Evolutionary conservation across 169 alveolate species (phyloP).

Genomic region (Cryptosporidium canis): DNA sequence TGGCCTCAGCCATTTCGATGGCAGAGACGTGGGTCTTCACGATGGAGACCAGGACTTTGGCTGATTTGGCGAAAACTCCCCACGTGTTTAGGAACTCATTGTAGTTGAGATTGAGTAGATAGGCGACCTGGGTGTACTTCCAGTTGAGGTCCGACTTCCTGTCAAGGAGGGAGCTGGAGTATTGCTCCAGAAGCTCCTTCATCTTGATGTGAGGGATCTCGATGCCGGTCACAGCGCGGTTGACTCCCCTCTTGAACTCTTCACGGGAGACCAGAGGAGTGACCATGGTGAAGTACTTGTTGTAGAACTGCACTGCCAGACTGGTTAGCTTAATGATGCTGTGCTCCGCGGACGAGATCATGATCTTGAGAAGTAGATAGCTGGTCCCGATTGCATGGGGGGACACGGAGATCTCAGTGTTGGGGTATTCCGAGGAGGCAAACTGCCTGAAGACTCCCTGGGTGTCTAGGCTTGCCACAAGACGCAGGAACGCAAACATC

Average conservation of each 20-base stretch:
- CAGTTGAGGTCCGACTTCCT: constrained; percentile 22
- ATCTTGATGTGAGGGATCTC: constrained; percentile 15
- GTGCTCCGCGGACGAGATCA: constrained; percentile 7
- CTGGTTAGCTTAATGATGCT: constrained; percentile 8
- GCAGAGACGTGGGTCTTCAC: constrained; percentile 1
- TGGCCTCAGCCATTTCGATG: constrained; percentile 6
- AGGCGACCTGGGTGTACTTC: constrained; percentile 28
- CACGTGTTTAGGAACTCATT: constrained; percentile 30
- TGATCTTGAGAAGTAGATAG: neutral
- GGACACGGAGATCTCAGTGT: neutral
- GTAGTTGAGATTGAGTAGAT: constrained; percentile 11
- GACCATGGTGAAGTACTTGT: constrained; percentile 21
- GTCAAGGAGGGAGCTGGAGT: constrained; percentile 19
- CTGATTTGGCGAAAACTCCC: constrained; percentile 27
- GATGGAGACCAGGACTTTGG: constrained; percentile 10
- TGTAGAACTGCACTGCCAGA: constrained; percentile 20
- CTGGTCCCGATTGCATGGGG: constrained; percentile 9
- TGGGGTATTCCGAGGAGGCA: constrained; percentile 17
- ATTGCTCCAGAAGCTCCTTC: constrained; percentile 1
- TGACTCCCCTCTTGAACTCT: constrained; percentile 10
- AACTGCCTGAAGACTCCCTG: neutral
- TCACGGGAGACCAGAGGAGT: constrained; percentile 20
- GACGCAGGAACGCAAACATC: constrained; percentile 3
- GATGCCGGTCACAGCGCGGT: neutral
- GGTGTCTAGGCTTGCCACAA: neutral